A percentile compares a stretch with the other conserved stretches of the same genome.
Conservation (phyloP, 192 early-diverging fungal species). For the Spizellomyces sp. region DNA sequence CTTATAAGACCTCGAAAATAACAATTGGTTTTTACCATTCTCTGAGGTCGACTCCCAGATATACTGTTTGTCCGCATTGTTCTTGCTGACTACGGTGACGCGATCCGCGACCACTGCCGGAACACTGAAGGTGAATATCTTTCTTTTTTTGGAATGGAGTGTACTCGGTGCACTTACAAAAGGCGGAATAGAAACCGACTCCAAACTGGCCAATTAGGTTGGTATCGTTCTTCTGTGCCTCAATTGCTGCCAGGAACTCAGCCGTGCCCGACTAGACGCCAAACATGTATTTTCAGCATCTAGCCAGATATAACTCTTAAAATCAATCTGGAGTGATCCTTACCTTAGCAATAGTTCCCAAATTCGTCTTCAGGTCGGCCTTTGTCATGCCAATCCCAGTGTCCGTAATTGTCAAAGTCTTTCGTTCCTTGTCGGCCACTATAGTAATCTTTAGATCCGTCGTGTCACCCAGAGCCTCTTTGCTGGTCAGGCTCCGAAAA, state of each 20-base stretch:
- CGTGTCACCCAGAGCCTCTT: constrained; percentile 58
- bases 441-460: constrained; percentile 83
- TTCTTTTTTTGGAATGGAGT: no score
- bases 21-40: constrained; percentile 48
- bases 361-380: constrained; percentile 82
- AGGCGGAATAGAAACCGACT: constrained; percentile 99
- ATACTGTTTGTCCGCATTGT: constrained; percentile 84
- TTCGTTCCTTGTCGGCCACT: constrained; percentile 68
- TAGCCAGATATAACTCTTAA: background rate
- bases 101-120: constrained; percentile 82
- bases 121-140: background rate
- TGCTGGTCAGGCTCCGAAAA: constrained; percentile 75
- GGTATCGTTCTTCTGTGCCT: constrained; percentile 70
- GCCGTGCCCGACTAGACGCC: constrained; percentile 77
- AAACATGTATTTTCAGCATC: background rate
- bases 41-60: constrained; percentile 95
- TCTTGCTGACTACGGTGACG: constrained; percentile 89
- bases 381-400: constrained; percentile 96
- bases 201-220: constrained; percentile 97
- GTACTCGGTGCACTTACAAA: constrained; percentile 38
- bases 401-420: constrained; percentile 84
- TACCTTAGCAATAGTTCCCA: constrained; percentile 95
- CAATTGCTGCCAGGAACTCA: constrained; percentile 81
- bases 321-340: background rate
- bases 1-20: background rate